Evolutionary conservation across 1,284 basidiomycete species (phyloP), one percentile per base, ranked within the genome.

Genomic region (Rhodotorula sp.): DNA sequence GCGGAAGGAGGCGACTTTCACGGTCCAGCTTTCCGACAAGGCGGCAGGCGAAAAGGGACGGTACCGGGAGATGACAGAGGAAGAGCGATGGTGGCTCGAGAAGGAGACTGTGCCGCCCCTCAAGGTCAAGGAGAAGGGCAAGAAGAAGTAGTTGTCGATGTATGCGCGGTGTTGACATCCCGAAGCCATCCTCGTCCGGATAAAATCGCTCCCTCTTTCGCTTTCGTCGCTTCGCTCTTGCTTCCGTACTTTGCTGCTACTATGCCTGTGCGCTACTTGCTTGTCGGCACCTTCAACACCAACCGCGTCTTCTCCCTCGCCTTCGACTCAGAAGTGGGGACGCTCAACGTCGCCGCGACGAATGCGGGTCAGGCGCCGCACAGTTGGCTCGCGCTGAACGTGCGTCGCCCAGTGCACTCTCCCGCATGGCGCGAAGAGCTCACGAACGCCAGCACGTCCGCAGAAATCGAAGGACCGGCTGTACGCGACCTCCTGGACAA

Each of bases 211-310:
- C 13, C 13, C 28, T 31, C 13, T 7, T 13, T 6, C 44, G 9
- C 20, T 26, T 31, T 13, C 8, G 15, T 20, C 44, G 4, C 26
- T 9, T 16, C 20, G 7, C 9, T 51, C 18, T 18, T 13, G 22
- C 11, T n/a, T 30, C 15, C 10, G 31, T 30, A 37, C 16, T 22
- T 28, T 18, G 13, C 30, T 31, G 24, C 44, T 28, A 26, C 28
- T 47, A 61, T 60, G 57, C 37, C 69, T 37, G 50, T 53, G 2
- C 68, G 73, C 65, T 65, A 75, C 54, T 64, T 79, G 47, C 62
- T 80, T 64, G 69, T 80, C 40, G 78, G 79, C 44, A 79, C 79
- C 0, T 80, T 80, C 76, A 75, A 77, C 64, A 75, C 75, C 11
- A 72, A 72, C 0, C 68, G 70, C 37, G 61, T 79, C 34, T 79